phyloP scores from a whole-genome alignment of 1,139 yeast genomes.

The Magnusiomyces paraingens region DNA sequence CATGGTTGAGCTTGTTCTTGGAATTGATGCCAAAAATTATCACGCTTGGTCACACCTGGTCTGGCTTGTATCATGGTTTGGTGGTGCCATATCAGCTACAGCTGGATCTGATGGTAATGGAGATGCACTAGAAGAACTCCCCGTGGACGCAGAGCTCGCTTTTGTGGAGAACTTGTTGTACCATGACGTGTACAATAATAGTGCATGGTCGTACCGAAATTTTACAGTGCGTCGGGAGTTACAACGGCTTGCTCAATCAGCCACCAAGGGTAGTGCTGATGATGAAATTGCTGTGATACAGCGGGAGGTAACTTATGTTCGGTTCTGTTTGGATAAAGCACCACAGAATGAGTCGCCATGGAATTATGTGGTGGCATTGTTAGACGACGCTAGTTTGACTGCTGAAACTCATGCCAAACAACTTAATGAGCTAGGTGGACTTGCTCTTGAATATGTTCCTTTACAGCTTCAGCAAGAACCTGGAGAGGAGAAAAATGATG shows the following conservation, averaged over 20 bases:
- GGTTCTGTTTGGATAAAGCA: slow-evolving; percentile 44
- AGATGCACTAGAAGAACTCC: slow-evolving; percentile 4
- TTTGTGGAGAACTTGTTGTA: slow-evolving; percentile 47
- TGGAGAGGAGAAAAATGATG: not conserved
- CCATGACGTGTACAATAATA: slow-evolving; percentile 74
- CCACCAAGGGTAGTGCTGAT: not conserved
- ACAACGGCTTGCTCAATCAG: slow-evolving; percentile 5
- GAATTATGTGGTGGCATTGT: slow-evolving; percentile 69
- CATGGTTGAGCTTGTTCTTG: slow-evolving; percentile 57
- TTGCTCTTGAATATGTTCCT: slow-evolving; percentile 10
- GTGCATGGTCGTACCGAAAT: slow-evolving; percentile 89
- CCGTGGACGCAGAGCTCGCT: slow-evolving; percentile 41
- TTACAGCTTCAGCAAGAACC: slow-evolving; percentile 3
- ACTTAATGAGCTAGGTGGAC: slow-evolving; percentile 24
- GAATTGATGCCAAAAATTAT: slow-evolving; percentile 80
- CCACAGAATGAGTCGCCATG: slow-evolving; percentile 88
- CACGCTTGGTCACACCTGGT: slow-evolving; percentile 93
- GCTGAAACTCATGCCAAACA: not conserved
- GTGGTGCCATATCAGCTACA: not conserved
- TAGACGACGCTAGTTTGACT: slow-evolving; percentile 30
- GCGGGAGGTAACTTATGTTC: slow-evolving; percentile 44
- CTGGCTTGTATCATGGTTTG: slow-evolving; percentile 50
- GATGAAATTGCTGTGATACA: slow-evolving; percentile 2
- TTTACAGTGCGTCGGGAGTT: slow-evolving; percentile 38
- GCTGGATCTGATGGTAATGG: not conserved